Base-by-base conservation (phyloP, 805 yeast genomes). In the Candida silvicultrix region DNA sequence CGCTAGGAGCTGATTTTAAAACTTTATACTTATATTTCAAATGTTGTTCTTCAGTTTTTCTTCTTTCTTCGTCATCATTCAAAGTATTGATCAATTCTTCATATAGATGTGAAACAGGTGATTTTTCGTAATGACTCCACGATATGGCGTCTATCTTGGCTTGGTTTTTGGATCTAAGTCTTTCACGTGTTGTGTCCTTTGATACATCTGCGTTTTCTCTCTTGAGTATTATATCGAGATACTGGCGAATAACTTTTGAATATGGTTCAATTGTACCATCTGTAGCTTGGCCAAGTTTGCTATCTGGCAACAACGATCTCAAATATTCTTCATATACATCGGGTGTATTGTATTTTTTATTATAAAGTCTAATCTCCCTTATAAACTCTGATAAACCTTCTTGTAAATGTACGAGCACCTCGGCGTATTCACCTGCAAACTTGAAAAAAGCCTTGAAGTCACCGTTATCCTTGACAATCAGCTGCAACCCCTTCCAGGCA, bases 401-500 rank as follows among this genome's bases (percentile, higher is more conserved):
- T n/a, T 73, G 73, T 41, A 74, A 71, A 10, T 67, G 65, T 1
- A 68, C 43, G 41, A 77, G 60, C 1, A 71, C 53, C 23, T 69
- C 64, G 21, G 79, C 66, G 49, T 75, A 73, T 4, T 67, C 64
- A 2, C 75, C 70, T 45, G 77, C 58, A 6, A 76, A 68, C 0
- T 62, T 54, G 55, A 84, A 82, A 60, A 75, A 81, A 2, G 63
- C 46, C 4, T 60, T 55, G 50, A 66, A 68, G 45, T 77, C 73
- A 3, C 68, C 59, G 9, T 55, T 52, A 12, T 63, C 55, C 45
- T 66, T 64, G 11, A 66, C 69, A 0, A 79, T 62, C 41, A 77
- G 74, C 48, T 80, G 65, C 48, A 83, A 70, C 1, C 98, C 98
- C 57, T 86, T 88, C 95, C 94, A 90, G 0, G 89, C 95, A 22